Percentiles rank a stretch among this genome's conserved stretches.
Conservation (phyloP, 1,139 yeast genomes). For the Taphrina betulina region DNA sequence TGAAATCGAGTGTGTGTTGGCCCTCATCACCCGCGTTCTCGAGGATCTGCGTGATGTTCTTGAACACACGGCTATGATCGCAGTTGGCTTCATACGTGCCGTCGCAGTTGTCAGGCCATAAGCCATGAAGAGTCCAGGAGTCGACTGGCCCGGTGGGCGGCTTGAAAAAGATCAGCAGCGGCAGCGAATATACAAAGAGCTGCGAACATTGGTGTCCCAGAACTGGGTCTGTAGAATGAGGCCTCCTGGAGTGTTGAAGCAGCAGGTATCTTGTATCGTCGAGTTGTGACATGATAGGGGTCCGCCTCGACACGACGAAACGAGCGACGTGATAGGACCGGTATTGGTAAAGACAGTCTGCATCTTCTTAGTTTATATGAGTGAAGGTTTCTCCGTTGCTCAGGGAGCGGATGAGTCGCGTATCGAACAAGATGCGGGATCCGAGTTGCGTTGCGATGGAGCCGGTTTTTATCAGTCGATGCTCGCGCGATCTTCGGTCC, state of each 20-base stretch:
- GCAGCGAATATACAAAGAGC: too few relatives aligned
- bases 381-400: too few relatives aligned
- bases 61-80: constrained; percentile 46
- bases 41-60: constrained; percentile 11
- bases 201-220: too few relatives aligned
- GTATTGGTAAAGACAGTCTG: neutral
- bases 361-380: too few relatives aligned
- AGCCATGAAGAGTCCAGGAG: constrained; percentile 77
- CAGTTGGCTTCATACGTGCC: constrained; percentile 78
- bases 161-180: too few relatives aligned
- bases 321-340: too few relatives aligned
- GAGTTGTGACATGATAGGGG: constrained; percentile 38
- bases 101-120: constrained; percentile 82
- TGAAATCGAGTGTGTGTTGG: constrained; percentile 54
- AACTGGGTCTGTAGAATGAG: constrained; percentile 82
- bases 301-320: too few relatives aligned
- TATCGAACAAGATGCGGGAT: too few relatives aligned
- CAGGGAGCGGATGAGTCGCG: too few relatives aligned
- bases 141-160: constrained; percentile 51
- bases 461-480: too few relatives aligned
- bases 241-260: constrained; percentile 89
- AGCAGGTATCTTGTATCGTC: constrained; percentile 56
- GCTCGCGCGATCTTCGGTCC: too few relatives aligned
- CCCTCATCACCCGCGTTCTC: constrained; percentile 42
- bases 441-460: too few relatives aligned